Evolutionary conservation across 176 grass and related monocot species (phyloP), one percentile per base, ranked within the genome.

Genomic region (Carex cristatella): DNA sequence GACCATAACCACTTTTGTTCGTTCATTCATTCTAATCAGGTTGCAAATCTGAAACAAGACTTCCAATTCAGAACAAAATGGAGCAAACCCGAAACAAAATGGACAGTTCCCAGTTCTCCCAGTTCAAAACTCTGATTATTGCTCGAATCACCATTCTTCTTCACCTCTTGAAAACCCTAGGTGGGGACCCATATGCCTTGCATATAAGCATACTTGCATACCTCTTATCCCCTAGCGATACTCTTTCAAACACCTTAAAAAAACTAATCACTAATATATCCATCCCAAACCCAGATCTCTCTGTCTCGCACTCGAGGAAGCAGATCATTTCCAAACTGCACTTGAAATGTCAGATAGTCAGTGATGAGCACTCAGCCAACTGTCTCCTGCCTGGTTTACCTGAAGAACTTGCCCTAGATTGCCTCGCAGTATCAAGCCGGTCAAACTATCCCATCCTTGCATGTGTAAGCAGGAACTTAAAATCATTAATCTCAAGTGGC

Each of bases 351-450:
- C 63, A 65, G 8, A 65, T 32, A 31, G 28, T 28, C 65, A 81
- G 80, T 84, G 61, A 84, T 66, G 80, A 56, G 33, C 84, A 89
- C 82, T 94, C 94, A 54, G 90, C 83, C 84, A 89, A 93, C 87
- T 91, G 89, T 86, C 69, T 93, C 84, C 83, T 97, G 75, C 87
- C 94, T 12, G 90, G 92, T 61, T 90, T 97, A 81, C 89, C 90
- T 83, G 90, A 97, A 83, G 94, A 97, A 72, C 67, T 93, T 83
- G 79, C 92, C 56, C 89, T 94, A 85, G 90, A 93, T 61, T 94
- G 94, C 76, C 87, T 97, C 73, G 87, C 94, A 62, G 81, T 91
- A 84, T 61, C 92, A 60, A 94, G 94, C 83, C 92, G 94, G 86
- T 94, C 94, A 66, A 90, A 94, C 68, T 91, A 97, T 62, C 82